Percentiles rank a stretch among this genome's conserved stretches.
phyloP scores from a whole-genome alignment of 208 protist species.

The Borovskyia barvae region DNA sequence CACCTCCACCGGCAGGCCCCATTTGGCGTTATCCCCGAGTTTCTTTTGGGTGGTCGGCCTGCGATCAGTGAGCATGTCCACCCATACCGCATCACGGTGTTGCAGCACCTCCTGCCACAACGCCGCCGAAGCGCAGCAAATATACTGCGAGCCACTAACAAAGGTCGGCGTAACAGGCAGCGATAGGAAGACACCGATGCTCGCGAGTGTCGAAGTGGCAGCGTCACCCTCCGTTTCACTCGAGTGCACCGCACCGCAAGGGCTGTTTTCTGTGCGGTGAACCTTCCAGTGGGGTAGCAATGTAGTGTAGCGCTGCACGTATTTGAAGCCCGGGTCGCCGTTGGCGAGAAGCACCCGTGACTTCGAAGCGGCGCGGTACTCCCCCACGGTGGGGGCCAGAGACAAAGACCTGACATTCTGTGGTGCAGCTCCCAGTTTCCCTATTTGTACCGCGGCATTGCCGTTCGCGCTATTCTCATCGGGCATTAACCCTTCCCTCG shows the following conservation, averaged over 20 bases:
- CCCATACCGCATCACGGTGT: conserved; percentile 30
- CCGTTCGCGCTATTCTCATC: not conserved
- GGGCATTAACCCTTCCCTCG: conserved; percentile 1
- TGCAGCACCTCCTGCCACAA: conserved; percentile 35
- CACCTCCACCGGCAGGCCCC: conserved; percentile 36
- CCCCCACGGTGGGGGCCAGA: no score
- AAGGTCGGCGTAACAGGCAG: conserved; percentile 11
- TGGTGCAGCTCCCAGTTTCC: no score
- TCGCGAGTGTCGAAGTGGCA: conserved; percentile 1
- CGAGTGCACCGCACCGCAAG: not conserved
- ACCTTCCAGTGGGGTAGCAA: no score
- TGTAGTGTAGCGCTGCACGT: no score
- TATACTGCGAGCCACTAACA: conserved; percentile 6
- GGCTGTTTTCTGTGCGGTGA: no score
- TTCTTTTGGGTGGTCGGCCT: conserved; percentile 20
- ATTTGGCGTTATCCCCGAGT: conserved; percentile 16
- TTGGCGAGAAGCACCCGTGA: no score
- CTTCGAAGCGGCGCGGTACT: no score
- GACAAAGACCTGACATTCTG: no score
- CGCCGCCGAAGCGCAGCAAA: conserved; percentile 22
- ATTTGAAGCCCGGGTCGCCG: no score
- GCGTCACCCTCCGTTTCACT: not conserved
- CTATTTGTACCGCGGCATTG: no score
- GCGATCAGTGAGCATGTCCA: conserved; percentile 35
- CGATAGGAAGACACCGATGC: not conserved